Evolutionary conservation across 139 green algal genomes (phyloP).

Genomic region (Picochlorum costavermella): DNA sequence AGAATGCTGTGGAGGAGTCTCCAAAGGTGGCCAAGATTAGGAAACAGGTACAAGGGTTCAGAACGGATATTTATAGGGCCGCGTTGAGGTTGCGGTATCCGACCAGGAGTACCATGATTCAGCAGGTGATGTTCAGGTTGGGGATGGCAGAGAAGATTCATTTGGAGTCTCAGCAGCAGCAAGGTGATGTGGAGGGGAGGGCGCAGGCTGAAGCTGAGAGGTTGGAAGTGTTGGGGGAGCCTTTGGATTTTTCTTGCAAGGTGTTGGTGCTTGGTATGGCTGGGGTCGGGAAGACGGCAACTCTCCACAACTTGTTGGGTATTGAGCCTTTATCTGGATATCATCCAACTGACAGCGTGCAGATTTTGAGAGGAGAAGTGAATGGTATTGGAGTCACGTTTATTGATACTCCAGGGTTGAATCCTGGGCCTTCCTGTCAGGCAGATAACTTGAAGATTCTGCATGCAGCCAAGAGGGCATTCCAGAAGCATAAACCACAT

Average conservation of each 20-base stretch:
- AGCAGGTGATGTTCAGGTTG: slow-evolving; percentile 49
- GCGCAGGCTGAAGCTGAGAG: slow-evolving; percentile 23
- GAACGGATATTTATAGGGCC: slow-evolving; percentile 21
- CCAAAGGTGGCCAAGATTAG: slow-evolving; percentile 15
- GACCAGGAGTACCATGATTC: slow-evolving; percentile 10
- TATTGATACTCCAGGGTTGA: slow-evolving; percentile 75
- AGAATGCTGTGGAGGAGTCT: background rate
- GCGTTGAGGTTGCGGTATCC: slow-evolving; percentile 26
- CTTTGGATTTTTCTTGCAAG: slow-evolving; percentile 37
- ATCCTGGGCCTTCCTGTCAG: slow-evolving; percentile 13
- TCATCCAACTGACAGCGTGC: slow-evolving; percentile 15
- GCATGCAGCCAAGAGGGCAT: slow-evolving; percentile 31
- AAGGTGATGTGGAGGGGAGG: slow-evolving; percentile 12
- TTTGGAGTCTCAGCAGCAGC: slow-evolving; percentile 5
- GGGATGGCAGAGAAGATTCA: slow-evolving; percentile 70
- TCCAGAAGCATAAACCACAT: slow-evolving; percentile 48
- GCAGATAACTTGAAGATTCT: background rate
- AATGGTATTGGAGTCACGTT: slow-evolving; percentile 56
- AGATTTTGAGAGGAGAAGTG: slow-evolving; percentile 36
- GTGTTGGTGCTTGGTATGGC: slow-evolving; percentile 66
- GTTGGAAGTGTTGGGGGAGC: slow-evolving; percentile 24
- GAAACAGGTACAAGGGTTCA: slow-evolving; percentile 23
- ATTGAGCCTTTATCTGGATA: slow-evolving; percentile 16
- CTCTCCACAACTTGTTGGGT: slow-evolving; percentile 57
- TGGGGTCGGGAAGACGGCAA: slow-evolving; percentile 64